Percentiles rank a stretch among this genome's conserved stretches.
Evolutionary conservation across 1,284 basidiomycete genomes (phyloP).

Genomic region (Sporisorium graminicola): DNA sequence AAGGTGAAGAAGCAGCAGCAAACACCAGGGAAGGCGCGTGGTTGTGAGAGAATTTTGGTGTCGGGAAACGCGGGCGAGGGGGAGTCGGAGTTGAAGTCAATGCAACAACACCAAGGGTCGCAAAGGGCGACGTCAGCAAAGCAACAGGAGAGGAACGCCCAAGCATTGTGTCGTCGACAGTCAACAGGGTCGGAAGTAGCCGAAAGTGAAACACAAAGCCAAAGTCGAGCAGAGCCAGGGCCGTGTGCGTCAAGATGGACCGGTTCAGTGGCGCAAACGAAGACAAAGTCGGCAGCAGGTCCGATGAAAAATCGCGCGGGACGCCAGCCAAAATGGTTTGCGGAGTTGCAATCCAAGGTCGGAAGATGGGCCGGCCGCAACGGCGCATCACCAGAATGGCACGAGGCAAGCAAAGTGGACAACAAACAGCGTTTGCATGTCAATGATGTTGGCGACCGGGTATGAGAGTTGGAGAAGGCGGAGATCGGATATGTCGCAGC

Average conservation of each 20-base stretch:
- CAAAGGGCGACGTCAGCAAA: neutral
- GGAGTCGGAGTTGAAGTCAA: conserved; percentile 6
- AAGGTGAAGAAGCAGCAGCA: neutral
- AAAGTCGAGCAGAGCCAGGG: conserved; percentile 5
- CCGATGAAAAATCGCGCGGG: neutral
- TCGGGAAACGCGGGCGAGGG: neutral
- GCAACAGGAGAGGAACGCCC: neutral
- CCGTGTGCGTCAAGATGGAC: neutral
- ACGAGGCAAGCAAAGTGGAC: neutral
- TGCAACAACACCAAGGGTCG: neutral
- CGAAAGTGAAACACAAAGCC: neutral
- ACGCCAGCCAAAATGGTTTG: conserved; percentile 10
- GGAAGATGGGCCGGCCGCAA: no score
- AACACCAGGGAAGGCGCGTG: neutral
- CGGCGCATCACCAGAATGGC: neutral
- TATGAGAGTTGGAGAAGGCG: neutral
- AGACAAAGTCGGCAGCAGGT: conserved; percentile 1
- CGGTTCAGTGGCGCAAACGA: conserved; percentile 11
- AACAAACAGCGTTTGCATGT: neutral
- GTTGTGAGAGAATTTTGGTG: neutral
- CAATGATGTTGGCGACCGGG: conserved; percentile 1
- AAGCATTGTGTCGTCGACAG: neutral
- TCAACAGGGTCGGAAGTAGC: neutral
- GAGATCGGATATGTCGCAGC: neutral
- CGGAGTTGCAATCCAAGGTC: conserved; percentile 11